These are phyloP conservation scores for Cadophora sp. DNA, from an alignment of 2,329 filamentous ascomycete species.

Conservation along the genomic window DNA sequence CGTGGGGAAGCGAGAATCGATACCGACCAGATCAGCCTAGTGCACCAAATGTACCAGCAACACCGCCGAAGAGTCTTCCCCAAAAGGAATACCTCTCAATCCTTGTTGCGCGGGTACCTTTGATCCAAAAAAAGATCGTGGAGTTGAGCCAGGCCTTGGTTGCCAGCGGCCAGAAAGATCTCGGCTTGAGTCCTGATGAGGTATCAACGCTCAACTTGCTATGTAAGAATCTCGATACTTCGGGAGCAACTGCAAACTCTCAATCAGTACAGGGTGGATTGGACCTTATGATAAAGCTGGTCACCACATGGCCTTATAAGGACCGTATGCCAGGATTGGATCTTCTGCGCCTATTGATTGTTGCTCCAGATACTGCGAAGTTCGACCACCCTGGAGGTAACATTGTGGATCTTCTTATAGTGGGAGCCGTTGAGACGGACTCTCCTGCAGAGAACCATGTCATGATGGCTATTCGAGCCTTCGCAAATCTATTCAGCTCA, in stretches of 20 bases:
- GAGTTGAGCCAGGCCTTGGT: constrained; percentile 78
- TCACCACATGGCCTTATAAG: constrained; percentile 79
- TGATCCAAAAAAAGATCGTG: constrained; percentile 78
- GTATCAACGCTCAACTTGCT: constrained; percentile 67
- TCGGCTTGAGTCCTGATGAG: constrained; percentile 76
- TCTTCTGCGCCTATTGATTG: constrained; percentile 81
- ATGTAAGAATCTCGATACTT: constrained; percentile 67
- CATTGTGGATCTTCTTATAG: constrained; percentile 66
- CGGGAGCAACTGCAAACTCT: constrained; percentile 45
- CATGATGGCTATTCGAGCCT: constrained; percentile 83
- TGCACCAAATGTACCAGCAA: constrained; percentile 44
- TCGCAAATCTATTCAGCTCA: constrained; percentile 85
- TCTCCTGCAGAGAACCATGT: constrained; percentile 77
- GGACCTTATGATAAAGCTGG: constrained; percentile 72
- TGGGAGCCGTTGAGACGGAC: constrained; percentile 61
- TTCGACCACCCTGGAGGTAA: constrained; percentile 61
- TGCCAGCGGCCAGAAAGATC: constrained; percentile 72
- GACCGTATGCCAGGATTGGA: constrained; percentile 87
- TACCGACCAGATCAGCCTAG: constrained; percentile 76
- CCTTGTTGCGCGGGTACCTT: constrained; percentile 71
- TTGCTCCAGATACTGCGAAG: constrained; percentile 69
- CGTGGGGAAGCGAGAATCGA: constrained; percentile 78
- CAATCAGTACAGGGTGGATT: constrained; percentile 62
- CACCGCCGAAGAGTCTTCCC: constrained; percentile 68
- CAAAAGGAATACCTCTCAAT: constrained; percentile 83